Conservation (phyloP, 1,284 basidiomycete genomes). For the Leccinum angustisporum region DNA sequence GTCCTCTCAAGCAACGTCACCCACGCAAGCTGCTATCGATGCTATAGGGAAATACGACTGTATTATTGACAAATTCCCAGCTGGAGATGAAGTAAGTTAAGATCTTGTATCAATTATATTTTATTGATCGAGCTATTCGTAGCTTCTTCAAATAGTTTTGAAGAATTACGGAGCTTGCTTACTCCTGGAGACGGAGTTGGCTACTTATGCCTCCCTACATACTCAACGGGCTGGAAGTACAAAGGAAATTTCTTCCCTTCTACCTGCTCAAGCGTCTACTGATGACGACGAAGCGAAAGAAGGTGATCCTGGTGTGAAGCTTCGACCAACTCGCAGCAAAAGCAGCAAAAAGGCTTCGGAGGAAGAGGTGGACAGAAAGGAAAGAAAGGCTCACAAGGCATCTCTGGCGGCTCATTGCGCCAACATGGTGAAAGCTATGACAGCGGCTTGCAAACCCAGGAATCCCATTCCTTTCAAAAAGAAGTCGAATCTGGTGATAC, state of each 20-base stretch:
- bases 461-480: not conserved
- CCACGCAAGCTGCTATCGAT: no score
- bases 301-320: no score
- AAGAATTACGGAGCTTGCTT: constrained; percentile 1
- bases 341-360: not conserved
- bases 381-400: not conserved
- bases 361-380: not conserved
- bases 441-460: not conserved
- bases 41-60: no score
- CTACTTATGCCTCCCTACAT: not conserved
- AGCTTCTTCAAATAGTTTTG: not conserved
- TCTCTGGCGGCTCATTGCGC: not conserved
- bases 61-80: no score
- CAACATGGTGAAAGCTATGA: not conserved
- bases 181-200: not conserved
- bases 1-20: not conserved
- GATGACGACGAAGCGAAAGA: not conserved
- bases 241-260: not conserved
- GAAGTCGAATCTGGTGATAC: not conserved
- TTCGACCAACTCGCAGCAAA: not conserved
- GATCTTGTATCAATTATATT: no score
- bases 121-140: not conserved
- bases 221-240: not conserved
- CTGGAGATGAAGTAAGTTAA: not conserved
- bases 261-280: not conserved